phyloP scores from a whole-genome alignment of 768 basidiomycete species.

The Termitomyces sp. region DNA sequence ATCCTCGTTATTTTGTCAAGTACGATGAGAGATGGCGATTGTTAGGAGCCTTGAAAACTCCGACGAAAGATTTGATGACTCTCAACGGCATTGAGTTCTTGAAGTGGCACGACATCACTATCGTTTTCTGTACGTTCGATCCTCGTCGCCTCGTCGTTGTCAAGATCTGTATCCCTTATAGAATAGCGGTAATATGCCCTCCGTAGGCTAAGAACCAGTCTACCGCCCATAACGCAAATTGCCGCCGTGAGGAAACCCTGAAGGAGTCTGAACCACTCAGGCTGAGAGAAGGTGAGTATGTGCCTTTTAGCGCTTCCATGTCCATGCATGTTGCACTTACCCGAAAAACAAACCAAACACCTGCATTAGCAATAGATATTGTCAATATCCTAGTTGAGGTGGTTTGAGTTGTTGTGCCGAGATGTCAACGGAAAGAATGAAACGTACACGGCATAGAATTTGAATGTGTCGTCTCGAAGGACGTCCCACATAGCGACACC shows the following conservation, averaged over 20 bases:
- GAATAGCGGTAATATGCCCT: slow-evolving; percentile 18
- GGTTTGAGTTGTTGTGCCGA: background rate
- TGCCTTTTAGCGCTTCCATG: background rate
- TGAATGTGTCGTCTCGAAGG: slow-evolving; percentile 20
- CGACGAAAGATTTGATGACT: background rate
- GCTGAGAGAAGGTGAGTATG: slow-evolving; percentile 6
- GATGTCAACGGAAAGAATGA: background rate
- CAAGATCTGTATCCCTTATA: background rate
- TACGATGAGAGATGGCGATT: background rate
- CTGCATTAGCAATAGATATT: slow-evolving; percentile 14
- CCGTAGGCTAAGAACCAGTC: slow-evolving; percentile 22
- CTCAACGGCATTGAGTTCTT: background rate
- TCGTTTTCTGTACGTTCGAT: background rate
- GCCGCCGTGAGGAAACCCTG: slow-evolving; percentile 17
- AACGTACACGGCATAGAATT: slow-evolving; percentile 22
- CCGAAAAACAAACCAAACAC: slow-evolving; percentile 15
- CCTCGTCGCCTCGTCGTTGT: background rate
- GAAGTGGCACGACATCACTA: background rate
- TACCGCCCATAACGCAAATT: slow-evolving; percentile 21
- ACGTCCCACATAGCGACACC: slow-evolving; percentile 14
- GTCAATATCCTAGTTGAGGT: slow-evolving; percentile 12
- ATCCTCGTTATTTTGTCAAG: background rate
- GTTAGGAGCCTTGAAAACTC: background rate
- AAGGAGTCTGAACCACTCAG: slow-evolving; percentile 18
- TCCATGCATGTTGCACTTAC: slow-evolving; percentile 11